Base-by-base conservation (phyloP, 2,329 filamentous ascomycete genomes). In the Sporothrix inflata region DNA sequence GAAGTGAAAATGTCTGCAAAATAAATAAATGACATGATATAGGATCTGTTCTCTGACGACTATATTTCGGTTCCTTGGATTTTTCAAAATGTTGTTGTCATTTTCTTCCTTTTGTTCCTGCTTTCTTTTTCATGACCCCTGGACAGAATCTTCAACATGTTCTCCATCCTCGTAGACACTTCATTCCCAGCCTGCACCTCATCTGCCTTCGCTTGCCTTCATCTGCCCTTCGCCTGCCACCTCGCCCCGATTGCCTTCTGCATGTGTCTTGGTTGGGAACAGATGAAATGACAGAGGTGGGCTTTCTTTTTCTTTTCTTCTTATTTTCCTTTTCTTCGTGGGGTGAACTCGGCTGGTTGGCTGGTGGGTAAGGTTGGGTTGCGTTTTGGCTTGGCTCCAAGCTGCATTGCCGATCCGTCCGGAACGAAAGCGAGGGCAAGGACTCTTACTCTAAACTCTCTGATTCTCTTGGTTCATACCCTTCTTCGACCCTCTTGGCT, bases 161-260 rank as follows among this genome's bases (percentile, higher is more conserved):
- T 57, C 53, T 34, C 53, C 53, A 57, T 57, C 16, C 53, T 57
- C 53, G 27, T 16, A 57, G 53, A 34, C 53, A 57, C 53, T 34
- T 24, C 16, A n/a, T 57, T 57, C 2, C 53, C 53, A 57, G 53
- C 53, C 12, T 19, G 53, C 14, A 30, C 27, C 8, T 19, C 27
- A 12, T 53, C 53, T 55, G 53, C 53, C 9, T 57, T 34, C 53
- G 53, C 53, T 57, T 34, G 27, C 27, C 19, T 19, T 53, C 49
- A 53, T 30, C 4, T 24, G 7, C 6, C 24, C n/a, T 51, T 51
- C 47, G 21, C 14, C 9, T 57, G 53, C 53, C 27, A 24, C 14
- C 49, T 53, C 21, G 49, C 24, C 24, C 53, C 27, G 53, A 57
- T 57, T 34, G 24, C 16, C 53, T 9, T 34, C 27, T 16, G 24